Evolutionary conservation across 2,329 filamentous ascomycete species (phyloP).

Genomic region (Exophiala mesophila): DNA sequence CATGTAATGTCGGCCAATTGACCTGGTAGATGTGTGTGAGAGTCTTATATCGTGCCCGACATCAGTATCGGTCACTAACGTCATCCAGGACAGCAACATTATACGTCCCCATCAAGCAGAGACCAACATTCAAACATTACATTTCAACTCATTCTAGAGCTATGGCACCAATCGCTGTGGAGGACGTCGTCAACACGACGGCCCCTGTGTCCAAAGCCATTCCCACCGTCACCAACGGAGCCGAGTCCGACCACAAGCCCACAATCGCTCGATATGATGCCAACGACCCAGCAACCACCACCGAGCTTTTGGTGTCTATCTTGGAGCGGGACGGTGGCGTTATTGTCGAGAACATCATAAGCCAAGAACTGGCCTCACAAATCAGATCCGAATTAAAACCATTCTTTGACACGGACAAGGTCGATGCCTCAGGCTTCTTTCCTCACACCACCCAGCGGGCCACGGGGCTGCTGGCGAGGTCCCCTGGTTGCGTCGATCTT

Average conservation of each 20-base stretch:
- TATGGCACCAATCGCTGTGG: constrained; percentile 19
- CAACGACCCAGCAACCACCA: constrained; percentile 17
- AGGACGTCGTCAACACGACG: constrained; percentile 10
- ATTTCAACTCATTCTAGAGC: too few species aligned
- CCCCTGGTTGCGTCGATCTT: constrained; percentile 37
- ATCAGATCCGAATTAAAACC: constrained; percentile 27
- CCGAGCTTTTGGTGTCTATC: constrained; percentile 12
- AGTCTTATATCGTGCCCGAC: too few species aligned
- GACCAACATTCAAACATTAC: neutral
- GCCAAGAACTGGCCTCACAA: constrained; percentile 11
- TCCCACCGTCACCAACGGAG: neutral
- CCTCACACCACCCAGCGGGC: constrained; percentile 31
- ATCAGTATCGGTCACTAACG: too few species aligned
- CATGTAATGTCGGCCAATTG: too few species aligned
- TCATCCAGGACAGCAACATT: too few species aligned
- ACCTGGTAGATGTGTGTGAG: too few species aligned
- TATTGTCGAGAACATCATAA: constrained; percentile 24
- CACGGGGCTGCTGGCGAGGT: constrained; percentile 36
- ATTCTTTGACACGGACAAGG: constrained; percentile 25
- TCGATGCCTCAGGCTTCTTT: constrained; percentile 27
- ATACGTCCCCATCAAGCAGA: too few species aligned
- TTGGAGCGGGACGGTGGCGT: constrained; percentile 22
- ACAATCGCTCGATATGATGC: constrained; percentile 17
- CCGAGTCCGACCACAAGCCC: neutral
- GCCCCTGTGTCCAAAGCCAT: neutral